phyloP scores from a whole-genome alignment of 805 yeast species.

The Tetrapisispora arboricola region DNA sequence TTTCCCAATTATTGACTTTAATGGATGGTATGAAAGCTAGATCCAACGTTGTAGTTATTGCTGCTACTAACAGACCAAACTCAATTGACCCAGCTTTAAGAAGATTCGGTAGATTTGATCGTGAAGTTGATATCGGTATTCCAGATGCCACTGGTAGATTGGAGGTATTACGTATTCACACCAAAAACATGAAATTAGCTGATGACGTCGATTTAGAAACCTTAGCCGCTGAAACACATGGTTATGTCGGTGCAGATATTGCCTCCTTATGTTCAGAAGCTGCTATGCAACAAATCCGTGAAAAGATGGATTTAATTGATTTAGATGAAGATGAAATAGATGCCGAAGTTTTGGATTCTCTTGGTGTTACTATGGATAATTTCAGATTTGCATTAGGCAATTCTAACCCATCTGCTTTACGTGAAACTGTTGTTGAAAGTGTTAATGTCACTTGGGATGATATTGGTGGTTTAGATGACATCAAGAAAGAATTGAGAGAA shows the following conservation, averaged over 20 bases:
- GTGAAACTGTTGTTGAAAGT: conserved; percentile 98
- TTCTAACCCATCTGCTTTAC: conserved; percentile 96
- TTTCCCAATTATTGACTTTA: conserved; percentile 89
- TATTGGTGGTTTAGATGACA: conserved; percentile 95
- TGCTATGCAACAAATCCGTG: conserved; percentile 99
- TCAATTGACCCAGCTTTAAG: conserved; percentile 71
- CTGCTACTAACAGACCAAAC: conserved; percentile 83
- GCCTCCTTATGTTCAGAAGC: conserved; percentile 99
- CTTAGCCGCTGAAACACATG: conserved; percentile 95
- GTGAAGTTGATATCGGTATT: conserved; percentile 83
- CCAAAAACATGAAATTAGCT: conserved; percentile 94
- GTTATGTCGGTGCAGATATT: conserved; percentile 98
- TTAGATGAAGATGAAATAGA: conserved; percentile 57
- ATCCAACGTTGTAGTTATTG: conserved; percentile 94
- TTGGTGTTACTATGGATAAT: conserved; percentile 98
- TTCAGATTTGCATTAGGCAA: conserved; percentile 95
- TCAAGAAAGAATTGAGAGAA: conserved; percentile 94
- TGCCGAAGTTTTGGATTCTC: conserved; percentile 90
- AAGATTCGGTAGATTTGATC: conserved; percentile 84
- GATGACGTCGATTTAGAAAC: conserved; percentile 94
- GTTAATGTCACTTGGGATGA: conserved; percentile 99
- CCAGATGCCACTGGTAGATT: conserved; percentile 98
- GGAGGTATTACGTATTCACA: conserved; percentile 93
- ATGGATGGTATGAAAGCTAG: conserved; percentile 99
- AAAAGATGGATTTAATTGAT: conserved; percentile 89